A percentile compares a stretch with the other conserved stretches of the same genome.
Conservation (phyloP, 1,139 yeast genomes). For the Geotrichum carabidarum region DNA sequence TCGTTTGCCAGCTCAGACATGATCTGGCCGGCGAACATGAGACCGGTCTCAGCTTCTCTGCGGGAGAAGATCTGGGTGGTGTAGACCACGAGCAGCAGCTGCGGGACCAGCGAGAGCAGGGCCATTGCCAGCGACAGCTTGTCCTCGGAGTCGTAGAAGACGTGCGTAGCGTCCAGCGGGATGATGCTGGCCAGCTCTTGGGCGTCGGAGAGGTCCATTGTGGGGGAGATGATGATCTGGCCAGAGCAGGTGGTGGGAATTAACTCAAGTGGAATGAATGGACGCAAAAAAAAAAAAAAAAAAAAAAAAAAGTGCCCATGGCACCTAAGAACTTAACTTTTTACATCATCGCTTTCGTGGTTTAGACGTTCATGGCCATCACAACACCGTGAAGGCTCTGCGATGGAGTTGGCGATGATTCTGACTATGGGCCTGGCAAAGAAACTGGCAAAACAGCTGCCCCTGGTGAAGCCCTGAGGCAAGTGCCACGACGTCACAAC, state of each 20-base stretch:
- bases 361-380: no score
- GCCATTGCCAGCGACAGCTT: constrained; percentile 58
- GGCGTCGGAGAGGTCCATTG: neutral
- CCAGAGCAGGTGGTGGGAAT: neutral
- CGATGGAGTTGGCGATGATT: no score
- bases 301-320: neutral
- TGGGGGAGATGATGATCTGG: neutral
- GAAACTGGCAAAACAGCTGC: no score
- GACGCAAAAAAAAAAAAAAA: neutral
- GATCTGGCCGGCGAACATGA: constrained; percentile 83
- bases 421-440: no score
- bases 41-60: constrained; percentile 79
- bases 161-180: constrained; percentile 50
- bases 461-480: no score
- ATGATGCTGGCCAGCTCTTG: constrained; percentile 7
- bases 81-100: constrained; percentile 70
- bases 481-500: no score
- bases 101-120: constrained; percentile 76
- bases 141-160: constrained; percentile 69
- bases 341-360: no score
- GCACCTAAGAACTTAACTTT: no score
- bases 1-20: constrained; percentile 70
- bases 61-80: constrained; percentile 78
- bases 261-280: no score
- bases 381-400: no score